Base-by-base conservation (phyloP, 306 rosid species). In the Sicyos edulis region DNA sequence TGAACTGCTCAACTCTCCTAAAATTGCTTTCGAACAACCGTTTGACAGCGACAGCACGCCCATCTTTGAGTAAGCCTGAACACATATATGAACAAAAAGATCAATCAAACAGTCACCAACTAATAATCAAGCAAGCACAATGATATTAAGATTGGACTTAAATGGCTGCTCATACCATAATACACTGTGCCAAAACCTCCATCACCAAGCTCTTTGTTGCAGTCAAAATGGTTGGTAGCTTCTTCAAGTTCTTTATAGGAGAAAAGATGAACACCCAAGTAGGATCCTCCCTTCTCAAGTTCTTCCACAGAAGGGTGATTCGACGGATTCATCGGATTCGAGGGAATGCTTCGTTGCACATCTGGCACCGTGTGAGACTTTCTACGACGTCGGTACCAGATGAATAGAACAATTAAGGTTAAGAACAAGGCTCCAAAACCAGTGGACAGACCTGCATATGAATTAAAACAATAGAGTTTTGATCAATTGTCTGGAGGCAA, bases 151-250 rank as follows among this genome's bases (percentile, higher is more conserved):
- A 52, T 14, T 6, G 14, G 64, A 59, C 17, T 40, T 19, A 34
- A 69, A 11, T 15, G 44, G 42, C 2, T 10, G 37, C 1, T 51
- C 51, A 73, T 84, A 92, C 97, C 97, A 73, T 45, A 82, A 82
- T 92, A 89, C 1, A 92, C 97, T 6, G 92, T 83, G 60, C 97
- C 96, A 71, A 83, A 92, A 16, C 96, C 95, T 19, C 97, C 97
- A 81, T 92, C 96, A 47, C 97, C 96, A n/a, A 92, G 85, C 80
- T 86, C 90, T 81, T 54, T 86, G 4, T 83, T 44, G 13, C 87
- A 47, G 63, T 89, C 90, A 11, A 92, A 92, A 55, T 69, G 5
- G 72, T 84, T 77, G 9, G 96, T 91, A 65, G 97, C 97, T 74
- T 82, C 87, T 77, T 79, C 84, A 63, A 91, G 92, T 65, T 91